Evolutionary conservation across 2,329 filamentous ascomycete species (phyloP).

Genomic region (Fusarium chuoi): DNA sequence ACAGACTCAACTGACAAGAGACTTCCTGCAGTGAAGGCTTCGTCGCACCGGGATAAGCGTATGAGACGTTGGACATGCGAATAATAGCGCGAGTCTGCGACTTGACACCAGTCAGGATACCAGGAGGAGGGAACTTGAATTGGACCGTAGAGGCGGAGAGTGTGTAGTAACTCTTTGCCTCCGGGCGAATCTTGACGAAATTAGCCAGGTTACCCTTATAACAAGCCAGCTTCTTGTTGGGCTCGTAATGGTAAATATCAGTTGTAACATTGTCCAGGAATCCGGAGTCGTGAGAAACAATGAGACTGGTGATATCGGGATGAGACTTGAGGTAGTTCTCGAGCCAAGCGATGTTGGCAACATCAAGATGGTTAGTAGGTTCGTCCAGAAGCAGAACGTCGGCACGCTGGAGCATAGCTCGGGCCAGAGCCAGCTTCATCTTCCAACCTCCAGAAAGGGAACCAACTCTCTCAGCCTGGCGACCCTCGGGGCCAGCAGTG

Average conservation of each 20-base stretch:
- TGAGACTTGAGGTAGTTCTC: slow-evolving; percentile 96
- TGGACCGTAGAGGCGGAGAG: slow-evolving; percentile 87
- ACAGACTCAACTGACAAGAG: slow-evolving; percentile 87
- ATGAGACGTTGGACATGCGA: slow-evolving; percentile 91
- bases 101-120: slow-evolving; percentile 94
- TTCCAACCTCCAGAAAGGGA: slow-evolving; percentile 99
- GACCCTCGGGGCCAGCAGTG: slow-evolving; percentile 86
- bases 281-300: slow-evolving; percentile 97
- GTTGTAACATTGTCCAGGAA: slow-evolving; percentile 98
- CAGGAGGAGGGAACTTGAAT: slow-evolving; percentile 98
- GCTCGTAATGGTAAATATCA: slow-evolving; percentile 98
- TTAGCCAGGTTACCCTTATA: slow-evolving; percentile 85
- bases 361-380: slow-evolving; percentile 98
- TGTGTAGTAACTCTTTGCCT: slow-evolving; percentile 98
- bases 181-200: slow-evolving; percentile 90
- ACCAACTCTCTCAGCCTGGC: slow-evolving; percentile 89
- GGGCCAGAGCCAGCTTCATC: slow-evolving; percentile 97
- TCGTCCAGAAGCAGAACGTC: slow-evolving; percentile 97
- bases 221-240: slow-evolving; percentile 89
- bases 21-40: slow-evolving; percentile 92
- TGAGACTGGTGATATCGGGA: slow-evolving; percentile 94
- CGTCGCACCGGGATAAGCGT: slow-evolving; percentile 87
- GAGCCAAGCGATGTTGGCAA: slow-evolving; percentile 95
- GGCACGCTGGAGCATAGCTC: slow-evolving; percentile 96
- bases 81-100: slow-evolving; percentile 93